Evolutionary conservation across 768 basidiomycete species (phyloP), one percentile per base, ranked within the genome.

Genomic region (Russula ochroleuca): DNA sequence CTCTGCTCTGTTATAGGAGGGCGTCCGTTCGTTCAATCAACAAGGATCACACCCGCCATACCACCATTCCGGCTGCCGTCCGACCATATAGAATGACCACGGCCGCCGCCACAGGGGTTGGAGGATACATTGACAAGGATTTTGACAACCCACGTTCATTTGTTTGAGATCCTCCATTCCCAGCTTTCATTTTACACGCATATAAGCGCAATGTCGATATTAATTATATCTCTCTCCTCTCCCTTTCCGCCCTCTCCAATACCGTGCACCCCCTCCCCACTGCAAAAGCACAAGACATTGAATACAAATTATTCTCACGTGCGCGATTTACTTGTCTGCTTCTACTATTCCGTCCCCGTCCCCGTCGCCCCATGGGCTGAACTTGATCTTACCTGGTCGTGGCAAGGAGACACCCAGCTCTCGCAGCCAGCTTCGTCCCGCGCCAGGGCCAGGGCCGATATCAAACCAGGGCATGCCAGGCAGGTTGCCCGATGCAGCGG

Each of bases 331-430:
- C 53, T 61, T 64, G 43, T 62, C 61, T 53, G 35, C 55, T 33
- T 61, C 55, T 37, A 49, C 55, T 37, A 49, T 41, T 47, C 61
- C 59, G 7, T 65, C 59, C 28, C 49, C 63, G 19, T 86, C 86
- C 66, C 89, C 88, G 69, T 90, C 88, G 53, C 86, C 89, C 88
- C 88, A 91, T 37, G 89, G 89, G 69, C 88, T 90, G 70, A 90
- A 92, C 64, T 86, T 87, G 62, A 83, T 78, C 75, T 88, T 89
- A 64, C 83, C 80, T 67, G 83, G 78, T 68, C 82, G 79, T 41
- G 87, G 85, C 64, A 88, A 71, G n/a, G 82, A 78, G 54, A 56
- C 58, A 41, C 62, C 61, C 68, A 56, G 59, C 28, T 57, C 59
- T 33, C 84, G 83, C 65, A 89, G 72, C 89, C 88, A 88, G 51